phyloP scores from a whole-genome alignment of 176 grass and related monocot genomes.

The Stipa capillata region DNA sequence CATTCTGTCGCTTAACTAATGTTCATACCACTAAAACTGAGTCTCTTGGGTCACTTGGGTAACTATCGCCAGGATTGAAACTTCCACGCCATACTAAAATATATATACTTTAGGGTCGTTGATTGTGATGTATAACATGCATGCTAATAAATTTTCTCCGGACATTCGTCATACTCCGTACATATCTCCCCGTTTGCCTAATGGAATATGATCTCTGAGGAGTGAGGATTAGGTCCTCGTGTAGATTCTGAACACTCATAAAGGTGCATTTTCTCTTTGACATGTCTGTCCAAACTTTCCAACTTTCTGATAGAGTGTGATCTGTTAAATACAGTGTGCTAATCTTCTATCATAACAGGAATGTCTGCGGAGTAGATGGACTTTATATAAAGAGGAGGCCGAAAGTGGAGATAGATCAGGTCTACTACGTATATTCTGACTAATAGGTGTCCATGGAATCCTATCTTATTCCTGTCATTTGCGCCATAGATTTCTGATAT shows the following conservation, averaged over 20 bases:
- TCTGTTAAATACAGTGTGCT: conserved; percentile 24
- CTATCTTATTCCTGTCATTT: conserved; percentile 27
- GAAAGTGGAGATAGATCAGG: conserved; percentile 34
- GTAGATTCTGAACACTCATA: conserved; percentile 4
- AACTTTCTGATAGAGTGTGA: conserved; percentile 24
- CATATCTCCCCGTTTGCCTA: not conserved
- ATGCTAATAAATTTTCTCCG: not conserved
- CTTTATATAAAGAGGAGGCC: conserved; percentile 19
- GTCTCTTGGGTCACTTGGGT: not conserved
- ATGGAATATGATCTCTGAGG: conserved; percentile 24
- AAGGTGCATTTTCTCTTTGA: not conserved
- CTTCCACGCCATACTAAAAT: not conserved
- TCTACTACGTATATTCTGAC: conserved; percentile 25
- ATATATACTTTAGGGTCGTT: not conserved
- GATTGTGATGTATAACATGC: conserved; percentile 15
- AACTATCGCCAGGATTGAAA: not conserved
- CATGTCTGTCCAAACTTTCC: not conserved
- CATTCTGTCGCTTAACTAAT: not conserved
- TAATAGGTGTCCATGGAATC: conserved; percentile 33
- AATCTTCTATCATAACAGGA: conserved; percentile 28
- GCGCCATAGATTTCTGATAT: conserved; percentile 20
- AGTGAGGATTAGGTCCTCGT: not conserved
- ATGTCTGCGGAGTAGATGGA: conserved; percentile 15
- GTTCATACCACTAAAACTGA: not conserved
- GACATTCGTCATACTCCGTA: conserved; percentile 8